Evolutionary conservation across 2,329 filamentous ascomycete species (phyloP), one percentile per base, ranked within the genome.

Genomic region (Fusarium staphyleae): DNA sequence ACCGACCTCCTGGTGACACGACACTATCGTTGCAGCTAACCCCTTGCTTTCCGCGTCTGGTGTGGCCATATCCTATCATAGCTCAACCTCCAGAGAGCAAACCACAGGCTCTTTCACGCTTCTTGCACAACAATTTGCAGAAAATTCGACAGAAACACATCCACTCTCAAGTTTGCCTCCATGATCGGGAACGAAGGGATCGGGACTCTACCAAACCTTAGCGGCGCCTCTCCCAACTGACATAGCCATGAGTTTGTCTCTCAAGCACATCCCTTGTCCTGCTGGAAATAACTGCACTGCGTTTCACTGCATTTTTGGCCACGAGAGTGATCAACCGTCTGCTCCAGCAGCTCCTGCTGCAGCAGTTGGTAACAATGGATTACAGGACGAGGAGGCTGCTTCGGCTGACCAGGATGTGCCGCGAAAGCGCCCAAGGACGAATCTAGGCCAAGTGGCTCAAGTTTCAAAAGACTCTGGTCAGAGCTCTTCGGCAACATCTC

Each of bases 211-310:
- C 9, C 39, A 19, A 11, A 9, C 15, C 12, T 18, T 36, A 35
- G 10, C 28, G 19, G 19, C 32, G 24, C 18, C 28, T 32, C 15
- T 15, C 36, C 34, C 15, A 14, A 28, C 47, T 19, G n/a, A 19
- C 47, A 2, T 41, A 40, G 51, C n/a, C 34, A 76, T 76, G 74
- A 74, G 73, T 52, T 55, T 76, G 51, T 63, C 68, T 39, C 77
- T 82, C 56, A 81, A 80, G 62, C 75, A 75, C 52, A 76, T 82
- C 40, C 77, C 78, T 9, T 82, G 80, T 59, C 80, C 80, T 5
- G 78, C 77, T 15, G 79, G 79, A 43, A 71, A 75, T 39, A 70
- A 55, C 3, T 82, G 80, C 62, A 78, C 74, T 8, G 78, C 79
- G 13, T 80, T 80, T 60, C 72, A 77, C 54, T 82, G 80, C 61